These are phyloP conservation scores for Ascosphaera apis DNA, from an alignment of 2,329 filamentous ascomycete genomes.

Conservation along the genomic window DNA sequence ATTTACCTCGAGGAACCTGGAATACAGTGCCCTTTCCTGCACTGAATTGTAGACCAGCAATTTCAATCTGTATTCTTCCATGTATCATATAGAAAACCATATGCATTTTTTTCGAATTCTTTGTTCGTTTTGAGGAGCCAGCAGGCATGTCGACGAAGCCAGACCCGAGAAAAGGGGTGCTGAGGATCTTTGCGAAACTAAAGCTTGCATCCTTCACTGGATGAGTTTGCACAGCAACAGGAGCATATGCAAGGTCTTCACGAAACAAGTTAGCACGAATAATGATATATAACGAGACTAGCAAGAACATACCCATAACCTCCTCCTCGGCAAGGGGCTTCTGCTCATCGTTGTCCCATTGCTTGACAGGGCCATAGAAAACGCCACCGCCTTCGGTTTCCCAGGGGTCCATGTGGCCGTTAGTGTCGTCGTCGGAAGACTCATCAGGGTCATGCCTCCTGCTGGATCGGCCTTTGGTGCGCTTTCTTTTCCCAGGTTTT, in stretches of 20 bases:
- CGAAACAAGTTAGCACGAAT: conserved; percentile 6
- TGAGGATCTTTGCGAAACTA: conserved; percentile 71
- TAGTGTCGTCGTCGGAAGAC: conserved; percentile 17
- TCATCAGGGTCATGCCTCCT: conserved; percentile 17
- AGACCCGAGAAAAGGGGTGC: conserved; percentile 63
- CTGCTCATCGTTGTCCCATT: conserved; percentile 20
- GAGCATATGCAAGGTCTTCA: conserved; percentile 36
- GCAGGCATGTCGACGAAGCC: conserved; percentile 77
- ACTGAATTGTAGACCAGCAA: conserved; percentile 36
- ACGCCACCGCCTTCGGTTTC: conserved; percentile 20
- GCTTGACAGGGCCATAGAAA: conserved; percentile 20
- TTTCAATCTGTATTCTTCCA: conserved; percentile 60
- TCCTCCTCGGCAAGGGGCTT: conserved; percentile 17
- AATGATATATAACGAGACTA: conserved; percentile 1
- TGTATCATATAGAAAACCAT: conserved; percentile 85
- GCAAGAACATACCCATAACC: conserved; percentile 14
- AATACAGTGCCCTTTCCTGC: conserved; percentile 76
- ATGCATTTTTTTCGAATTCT: conserved; percentile 89
- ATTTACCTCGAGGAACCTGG: conserved; percentile 82
- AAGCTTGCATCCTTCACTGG: conserved; percentile 47
- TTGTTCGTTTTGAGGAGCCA: conserved; percentile 60
- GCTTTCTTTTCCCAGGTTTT: conserved; percentile 14
- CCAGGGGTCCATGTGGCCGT: conserved; percentile 20
- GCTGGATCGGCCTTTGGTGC: conserved; percentile 14
- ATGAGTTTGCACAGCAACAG: conserved; percentile 31